Evolutionary conservation across 768 basidiomycete genomes (phyloP), one percentile per base, ranked within the genome.

Genomic region (Dentipellis sp.): DNA sequence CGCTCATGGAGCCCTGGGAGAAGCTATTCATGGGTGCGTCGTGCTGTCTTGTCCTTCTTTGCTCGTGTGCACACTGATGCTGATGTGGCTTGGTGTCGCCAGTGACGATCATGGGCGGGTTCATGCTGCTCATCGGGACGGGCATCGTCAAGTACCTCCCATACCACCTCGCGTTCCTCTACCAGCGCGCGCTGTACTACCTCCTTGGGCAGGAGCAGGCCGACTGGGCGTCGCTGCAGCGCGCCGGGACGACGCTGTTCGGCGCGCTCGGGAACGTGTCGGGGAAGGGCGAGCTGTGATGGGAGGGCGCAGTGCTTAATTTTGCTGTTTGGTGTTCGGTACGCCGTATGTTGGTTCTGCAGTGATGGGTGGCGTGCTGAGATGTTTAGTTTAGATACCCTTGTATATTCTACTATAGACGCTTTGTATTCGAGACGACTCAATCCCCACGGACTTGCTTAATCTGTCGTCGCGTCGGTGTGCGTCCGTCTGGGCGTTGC

Each of bases 1-100:
- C 78, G 52, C 78, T 85, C 67, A 64, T 86, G 55, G 81, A 86
- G 65, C 76, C 79, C 56, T 86, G 84, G 85, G 85, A 86, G 74
- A 81, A 82, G 62, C 61, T 78, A 42, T 64, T 85, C 40, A 72
- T 81, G 55, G 65, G 84, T 84, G 64, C 66, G 81, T 75, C 10
- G 17, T 34, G 22, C 16, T 54, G 17, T n/a, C 21, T 34, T 23
- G 12, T 10, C 29, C 50, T 51, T 52, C 50, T 11, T 23, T 35
- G 4, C 47, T 48, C 2, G 48, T 35, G 22, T 22, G 23, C 14
- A 42, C 2, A 9, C 3, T 19, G 14, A 42, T 42, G 2, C 9
- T 22, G 22, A 23, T n/a, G 29, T 22, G 10, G 48, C n/a, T 17
- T 3, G 36, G 4, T 49, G 53, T 62, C 34, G 29, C 29, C 59